Conservation (phyloP, 805 yeast species). For the Candida tibetensis region DNA sequence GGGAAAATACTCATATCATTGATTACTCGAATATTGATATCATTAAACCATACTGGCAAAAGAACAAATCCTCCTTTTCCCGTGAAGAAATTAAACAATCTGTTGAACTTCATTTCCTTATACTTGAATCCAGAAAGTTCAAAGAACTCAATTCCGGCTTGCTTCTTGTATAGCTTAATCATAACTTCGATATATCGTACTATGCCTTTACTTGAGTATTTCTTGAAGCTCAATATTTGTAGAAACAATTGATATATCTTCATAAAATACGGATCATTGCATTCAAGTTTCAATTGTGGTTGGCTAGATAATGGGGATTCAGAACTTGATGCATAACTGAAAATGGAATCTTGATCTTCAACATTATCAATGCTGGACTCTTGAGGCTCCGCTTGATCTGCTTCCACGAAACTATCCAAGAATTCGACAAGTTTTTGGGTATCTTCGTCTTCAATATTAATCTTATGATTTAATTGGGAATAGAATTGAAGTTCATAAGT, state of each 20-base stretch:
- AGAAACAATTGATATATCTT: conserved; percentile 22
- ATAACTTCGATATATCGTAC: conserved; percentile 19
- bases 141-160: conserved; percentile 15
- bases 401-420: conserved; percentile 17
- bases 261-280: conserved; percentile 18
- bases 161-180: conserved; percentile 21
- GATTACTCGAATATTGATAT: conserved; percentile 12
- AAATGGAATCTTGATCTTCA: conserved; percentile 17
- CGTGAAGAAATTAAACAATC: conserved; percentile 17
- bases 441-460: conserved; percentile 18
- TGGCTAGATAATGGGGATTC: not conserved
- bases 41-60: conserved; percentile 15
- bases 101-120: conserved; percentile 17
- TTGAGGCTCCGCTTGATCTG: not conserved
- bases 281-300: conserved; percentile 14
- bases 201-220: conserved; percentile 9
- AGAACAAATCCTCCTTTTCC: conserved; percentile 14
- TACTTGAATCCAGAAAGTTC: conserved; percentile 17
- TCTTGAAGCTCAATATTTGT: conserved; percentile 19
- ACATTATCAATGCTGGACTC: not conserved
- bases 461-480: conserved; percentile 14
- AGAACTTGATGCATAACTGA: conserved; percentile 15
- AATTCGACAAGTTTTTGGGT: conserved; percentile 20
- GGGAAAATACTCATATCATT: conserved; percentile 18
- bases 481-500: conserved; percentile 16